Percentiles rank a stretch among this genome's conserved stretches.
Conservation (phyloP, 1,139 yeast genomes). For the Saccharomyces pastorianus region DNA sequence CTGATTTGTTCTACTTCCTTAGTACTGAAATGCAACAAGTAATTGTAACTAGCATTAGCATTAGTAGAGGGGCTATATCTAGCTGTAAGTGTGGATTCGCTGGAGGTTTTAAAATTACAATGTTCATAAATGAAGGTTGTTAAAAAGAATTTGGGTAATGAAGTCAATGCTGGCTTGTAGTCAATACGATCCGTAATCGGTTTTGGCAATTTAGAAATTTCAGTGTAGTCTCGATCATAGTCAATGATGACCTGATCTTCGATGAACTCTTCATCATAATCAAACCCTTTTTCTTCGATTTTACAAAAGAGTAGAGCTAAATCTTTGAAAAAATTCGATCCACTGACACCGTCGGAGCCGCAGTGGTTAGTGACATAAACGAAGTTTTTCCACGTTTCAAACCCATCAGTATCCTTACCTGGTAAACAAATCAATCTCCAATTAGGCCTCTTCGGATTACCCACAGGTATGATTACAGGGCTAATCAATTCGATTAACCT, state of each 20-base stretch:
- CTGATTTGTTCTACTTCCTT: conserved; percentile 11
- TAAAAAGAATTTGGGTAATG: conserved; percentile 12
- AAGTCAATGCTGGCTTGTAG: conserved; percentile 11
- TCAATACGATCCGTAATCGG: conserved; percentile 22
- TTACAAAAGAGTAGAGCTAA: conserved; percentile 9
- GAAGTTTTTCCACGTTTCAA: conserved; percentile 6
- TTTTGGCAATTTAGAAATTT: conserved; percentile 11
- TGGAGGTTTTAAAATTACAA: conserved; percentile 2
- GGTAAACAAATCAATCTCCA: conserved; percentile 23
- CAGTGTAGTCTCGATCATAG: conserved; percentile 11
- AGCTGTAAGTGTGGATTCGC: conserved; percentile 11
- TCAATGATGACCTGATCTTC: conserved; percentile 7
- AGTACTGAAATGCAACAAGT: conserved; percentile 9
- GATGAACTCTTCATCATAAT: not conserved
- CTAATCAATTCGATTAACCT: conserved; percentile 13
- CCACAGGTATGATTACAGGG: conserved; percentile 13
- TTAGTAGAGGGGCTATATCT: conserved; percentile 8
- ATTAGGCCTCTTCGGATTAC: conserved; percentile 16
- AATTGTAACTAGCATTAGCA: conserved; percentile 3
- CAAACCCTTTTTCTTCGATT: not conserved
- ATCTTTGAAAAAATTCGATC: conserved; percentile 20
- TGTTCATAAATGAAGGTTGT: conserved; percentile 6
- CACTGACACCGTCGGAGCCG: conserved; percentile 21
- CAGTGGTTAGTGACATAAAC: conserved; percentile 23
- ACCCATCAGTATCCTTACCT: conserved; percentile 1